A percentile compares a stretch with the other conserved stretches of the same genome.
These are phyloP conservation scores for Mucor irregularis DNA, from an alignment of 371 early-diverging fungal species.

Conservation along the genomic window DNA sequence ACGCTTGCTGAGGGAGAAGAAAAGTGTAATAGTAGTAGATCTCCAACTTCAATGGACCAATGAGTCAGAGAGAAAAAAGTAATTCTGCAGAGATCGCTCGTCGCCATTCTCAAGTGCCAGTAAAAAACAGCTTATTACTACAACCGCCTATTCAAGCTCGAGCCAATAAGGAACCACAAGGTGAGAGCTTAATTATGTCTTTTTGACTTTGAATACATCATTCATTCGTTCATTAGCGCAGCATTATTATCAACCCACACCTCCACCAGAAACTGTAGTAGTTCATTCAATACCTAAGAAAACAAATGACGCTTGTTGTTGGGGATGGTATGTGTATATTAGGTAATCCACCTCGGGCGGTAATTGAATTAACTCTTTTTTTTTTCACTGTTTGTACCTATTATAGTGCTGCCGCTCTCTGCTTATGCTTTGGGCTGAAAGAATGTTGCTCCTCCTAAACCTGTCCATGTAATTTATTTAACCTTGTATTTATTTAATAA, in stretches of 20 bases:
- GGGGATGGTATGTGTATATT: slow-evolving; percentile 21
- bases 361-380: background rate
- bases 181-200: background rate
- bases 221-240: background rate
- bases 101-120: background rate
- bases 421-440: slow-evolving; percentile 23
- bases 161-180: background rate
- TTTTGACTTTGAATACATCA: too few relatives aligned
- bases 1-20: too few relatives aligned
- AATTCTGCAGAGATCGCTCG: background rate
- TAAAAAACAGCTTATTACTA: background rate
- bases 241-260: slow-evolving; percentile 24
- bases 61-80: background rate
- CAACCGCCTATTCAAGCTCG: background rate
- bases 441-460: slow-evolving; percentile 18
- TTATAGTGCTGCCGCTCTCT: slow-evolving; percentile 23
- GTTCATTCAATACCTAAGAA: slow-evolving; percentile 23
- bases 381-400: background rate
- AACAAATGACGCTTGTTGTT: slow-evolving; percentile 24
- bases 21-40: too few relatives aligned
- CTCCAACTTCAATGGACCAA: background rate
- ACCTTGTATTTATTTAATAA: background rate
- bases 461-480: background rate
- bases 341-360: background rate
- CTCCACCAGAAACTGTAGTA: slow-evolving; percentile 25